A percentile compares a stretch with the other conserved stretches of the same genome.
phyloP scores from a whole-genome alignment of 352 stramenopile species.

The Aphanomyces invadans region DNA sequence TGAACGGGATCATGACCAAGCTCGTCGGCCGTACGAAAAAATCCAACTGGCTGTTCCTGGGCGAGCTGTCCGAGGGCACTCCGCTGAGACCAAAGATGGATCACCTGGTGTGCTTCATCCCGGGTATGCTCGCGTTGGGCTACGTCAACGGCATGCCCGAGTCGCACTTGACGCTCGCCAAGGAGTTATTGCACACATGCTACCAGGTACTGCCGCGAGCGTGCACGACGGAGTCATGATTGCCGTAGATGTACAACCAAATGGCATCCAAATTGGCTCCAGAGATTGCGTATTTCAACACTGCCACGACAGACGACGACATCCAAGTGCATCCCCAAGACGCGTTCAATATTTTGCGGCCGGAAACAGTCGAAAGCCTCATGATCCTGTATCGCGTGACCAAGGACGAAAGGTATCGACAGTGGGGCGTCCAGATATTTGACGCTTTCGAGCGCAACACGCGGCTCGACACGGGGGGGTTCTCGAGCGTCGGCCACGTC shows the following conservation, averaged over 20 bases:
- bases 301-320: slow-evolving; percentile 24
- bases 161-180: slow-evolving; percentile 54
- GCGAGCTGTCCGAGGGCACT: slow-evolving; percentile 29
- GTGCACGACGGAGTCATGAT: not conserved
- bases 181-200: slow-evolving; percentile 66
- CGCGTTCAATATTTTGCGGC: slow-evolving; percentile 67
- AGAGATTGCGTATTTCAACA: slow-evolving; percentile 61
- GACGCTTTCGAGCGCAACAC: slow-evolving; percentile 55
- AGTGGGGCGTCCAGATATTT: slow-evolving; percentile 76
- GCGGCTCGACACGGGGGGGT: slow-evolving; percentile 48
- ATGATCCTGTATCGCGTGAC: slow-evolving; percentile 87
- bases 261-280: slow-evolving; percentile 53
- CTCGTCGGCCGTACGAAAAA: slow-evolving; percentile 35
- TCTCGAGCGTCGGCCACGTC: slow-evolving; percentile 56
- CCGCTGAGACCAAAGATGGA: slow-evolving; percentile 50
- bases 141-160: slow-evolving; percentile 42
- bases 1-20: slow-evolving; percentile 40
- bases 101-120: slow-evolving; percentile 84
- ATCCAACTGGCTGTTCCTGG: slow-evolving; percentile 43
- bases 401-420: slow-evolving; percentile 63
- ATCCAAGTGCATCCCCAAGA: slow-evolving; percentile 27
- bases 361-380: slow-evolving; percentile 85
- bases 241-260: slow-evolving; percentile 56
- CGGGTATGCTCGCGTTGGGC: slow-evolving; percentile 71
- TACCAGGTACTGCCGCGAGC: slow-evolving; percentile 33